Evolutionary conservation across 805 yeast genomes (phyloP).

Genomic region (Limtongozyma cylindracea): DNA sequence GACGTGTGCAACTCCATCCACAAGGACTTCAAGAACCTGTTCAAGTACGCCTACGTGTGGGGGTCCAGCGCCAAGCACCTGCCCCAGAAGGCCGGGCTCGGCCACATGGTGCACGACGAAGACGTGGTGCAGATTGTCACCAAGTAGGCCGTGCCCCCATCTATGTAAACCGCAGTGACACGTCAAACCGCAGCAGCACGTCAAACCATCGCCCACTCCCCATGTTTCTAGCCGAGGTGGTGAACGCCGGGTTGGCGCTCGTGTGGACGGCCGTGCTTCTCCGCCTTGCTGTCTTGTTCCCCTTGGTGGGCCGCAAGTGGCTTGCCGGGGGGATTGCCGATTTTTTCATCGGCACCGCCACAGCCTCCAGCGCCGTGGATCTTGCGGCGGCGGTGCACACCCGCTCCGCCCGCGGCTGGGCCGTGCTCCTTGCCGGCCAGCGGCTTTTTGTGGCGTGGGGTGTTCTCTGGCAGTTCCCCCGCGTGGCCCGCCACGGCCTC

Average conservation of each 20-base stretch:
- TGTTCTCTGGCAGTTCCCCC: constrained; percentile 15
- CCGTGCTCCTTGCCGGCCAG: constrained; percentile 1
- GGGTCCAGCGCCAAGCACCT: constrained; percentile 88
- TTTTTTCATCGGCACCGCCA: constrained; percentile 29
- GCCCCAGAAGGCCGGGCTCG: constrained; percentile 89
- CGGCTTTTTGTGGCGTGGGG: constrained; percentile 12
- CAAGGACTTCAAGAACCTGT: constrained; percentile 74
- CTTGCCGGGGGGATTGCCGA: constrained; percentile 53
- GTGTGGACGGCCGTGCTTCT: no score
- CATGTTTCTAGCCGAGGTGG: no score
- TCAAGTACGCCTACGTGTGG: constrained; percentile 92
- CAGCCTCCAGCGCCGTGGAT: no score
- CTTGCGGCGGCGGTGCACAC: no score
- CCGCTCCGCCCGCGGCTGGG: constrained; percentile 8
- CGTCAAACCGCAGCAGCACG: no score
- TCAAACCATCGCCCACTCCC: no score
- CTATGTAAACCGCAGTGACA: no score
- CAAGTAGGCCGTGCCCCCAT: constrained; percentile 16
- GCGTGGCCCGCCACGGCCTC: constrained; percentile 13
- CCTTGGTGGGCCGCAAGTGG: constrained; percentile 38
- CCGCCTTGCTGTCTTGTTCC: constrained; percentile 25
- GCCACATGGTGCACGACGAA: constrained; percentile 67
- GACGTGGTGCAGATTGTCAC: constrained; percentile 86
- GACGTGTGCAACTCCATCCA: constrained; percentile 84
- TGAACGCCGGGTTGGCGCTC: no score